Evolutionary conservation across 2,329 filamentous ascomycete genomes (phyloP).

Genomic region (Trichoderma sp.): DNA sequence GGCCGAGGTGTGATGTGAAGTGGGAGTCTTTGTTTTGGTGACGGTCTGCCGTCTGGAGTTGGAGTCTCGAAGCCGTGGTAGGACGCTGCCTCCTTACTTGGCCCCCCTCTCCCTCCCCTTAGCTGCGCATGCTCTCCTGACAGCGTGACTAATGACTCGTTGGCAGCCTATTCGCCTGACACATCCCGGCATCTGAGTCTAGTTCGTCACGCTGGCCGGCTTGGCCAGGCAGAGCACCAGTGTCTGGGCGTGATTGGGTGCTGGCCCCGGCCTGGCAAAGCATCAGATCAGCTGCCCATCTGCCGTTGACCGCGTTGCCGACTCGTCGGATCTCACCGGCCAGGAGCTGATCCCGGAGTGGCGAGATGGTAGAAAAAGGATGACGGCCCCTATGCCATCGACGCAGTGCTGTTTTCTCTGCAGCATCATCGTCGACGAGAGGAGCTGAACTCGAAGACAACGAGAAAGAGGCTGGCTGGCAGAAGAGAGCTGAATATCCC

Average conservation of each 20-base stretch:
- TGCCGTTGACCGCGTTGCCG: constrained; percentile 6
- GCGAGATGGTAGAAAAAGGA: constrained; percentile 12
- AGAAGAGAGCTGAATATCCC: constrained; percentile 3
- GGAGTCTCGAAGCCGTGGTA: background rate
- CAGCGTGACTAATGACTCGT: constrained; percentile 28
- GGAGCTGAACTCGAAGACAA: background rate
- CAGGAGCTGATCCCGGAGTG: constrained; percentile 12
- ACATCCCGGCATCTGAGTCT: constrained; percentile 24
- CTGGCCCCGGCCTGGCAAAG: constrained; percentile 5
- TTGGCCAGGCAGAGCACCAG: constrained; percentile 9
- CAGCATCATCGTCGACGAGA: constrained; percentile 3
- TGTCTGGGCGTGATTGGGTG: constrained; percentile 17
- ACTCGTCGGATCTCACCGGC: constrained; percentile 27
- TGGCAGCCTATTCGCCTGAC: constrained; percentile 24
- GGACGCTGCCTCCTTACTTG: background rate
- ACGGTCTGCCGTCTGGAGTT: background rate
- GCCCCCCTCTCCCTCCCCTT: constrained; percentile 17
- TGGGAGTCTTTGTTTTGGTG: background rate
- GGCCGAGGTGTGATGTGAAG: background rate
- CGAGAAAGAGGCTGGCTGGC: background rate
- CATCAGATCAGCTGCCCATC: constrained; percentile 26
- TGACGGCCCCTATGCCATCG: background rate
- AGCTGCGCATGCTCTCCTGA: constrained; percentile 22
- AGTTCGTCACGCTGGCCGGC: constrained; percentile 22
- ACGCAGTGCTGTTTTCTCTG: background rate